Percentiles rank a stretch among this genome's conserved stretches.
phyloP scores from a whole-genome alignment of 2,329 filamentous ascomycete genomes.

The Penicillium sp. region DNA sequence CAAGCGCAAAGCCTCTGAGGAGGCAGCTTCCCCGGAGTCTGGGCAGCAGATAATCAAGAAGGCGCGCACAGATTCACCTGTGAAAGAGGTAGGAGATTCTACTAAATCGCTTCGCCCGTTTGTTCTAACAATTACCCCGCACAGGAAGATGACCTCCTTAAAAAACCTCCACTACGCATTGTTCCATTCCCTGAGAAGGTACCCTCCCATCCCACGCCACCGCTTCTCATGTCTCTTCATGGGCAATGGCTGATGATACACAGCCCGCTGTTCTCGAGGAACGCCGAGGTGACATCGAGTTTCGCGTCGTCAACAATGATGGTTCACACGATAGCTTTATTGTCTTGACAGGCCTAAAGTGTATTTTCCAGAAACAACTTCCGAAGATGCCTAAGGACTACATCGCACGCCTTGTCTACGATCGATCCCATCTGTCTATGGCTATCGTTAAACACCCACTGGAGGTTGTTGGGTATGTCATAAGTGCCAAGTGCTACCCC shows the following conservation, averaged over 20 bases:
- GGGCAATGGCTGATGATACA: conserved; percentile 25
- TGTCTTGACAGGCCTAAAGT: conserved; percentile 92
- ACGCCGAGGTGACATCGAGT: conserved; percentile 90
- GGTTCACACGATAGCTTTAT: conserved; percentile 83
- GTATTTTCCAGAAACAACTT: conserved; percentile 96
- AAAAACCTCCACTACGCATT: conserved; percentile 58
- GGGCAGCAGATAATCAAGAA: conserved; percentile 48
- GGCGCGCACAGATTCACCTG: conserved; percentile 50
- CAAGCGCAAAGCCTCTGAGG: conserved; percentile 54
- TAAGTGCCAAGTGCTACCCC: background rate
- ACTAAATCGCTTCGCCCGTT: background rate
- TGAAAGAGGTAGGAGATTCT: conserved; percentile 35
- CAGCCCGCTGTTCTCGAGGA: conserved; percentile 90
- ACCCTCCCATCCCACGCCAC: conserved; percentile 16
- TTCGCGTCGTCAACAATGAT: conserved; percentile 97
- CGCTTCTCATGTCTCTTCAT: background rate
- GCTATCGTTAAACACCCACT: conserved; percentile 96
- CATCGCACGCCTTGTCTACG: conserved; percentile 94
- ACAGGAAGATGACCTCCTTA: conserved; percentile 40
- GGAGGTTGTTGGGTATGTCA: conserved; percentile 71
- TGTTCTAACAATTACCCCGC: conserved; percentile 14
- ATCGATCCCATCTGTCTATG: conserved; percentile 92
- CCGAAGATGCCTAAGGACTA: conserved; percentile 99
- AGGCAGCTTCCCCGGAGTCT: conserved; percentile 45
- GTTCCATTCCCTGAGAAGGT: conserved; percentile 91